Conservation (phyloP, 225 moss, liverwort and hornwort species). For the Polytrichum commune region DNA sequence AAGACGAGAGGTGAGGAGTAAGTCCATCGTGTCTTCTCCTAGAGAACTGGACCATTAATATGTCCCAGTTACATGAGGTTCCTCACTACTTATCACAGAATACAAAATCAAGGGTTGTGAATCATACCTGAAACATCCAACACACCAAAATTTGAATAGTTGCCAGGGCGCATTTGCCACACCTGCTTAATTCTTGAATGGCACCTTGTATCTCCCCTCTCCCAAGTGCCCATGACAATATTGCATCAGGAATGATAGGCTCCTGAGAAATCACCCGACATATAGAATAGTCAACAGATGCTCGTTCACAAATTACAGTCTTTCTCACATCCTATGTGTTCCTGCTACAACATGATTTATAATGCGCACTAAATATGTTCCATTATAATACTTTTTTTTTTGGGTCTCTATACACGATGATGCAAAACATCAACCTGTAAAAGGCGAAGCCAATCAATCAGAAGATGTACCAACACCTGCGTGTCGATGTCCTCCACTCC, state of each 20-base stretch:
- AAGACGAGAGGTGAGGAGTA: no score
- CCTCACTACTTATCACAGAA: no score
- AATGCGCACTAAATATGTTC: no score
- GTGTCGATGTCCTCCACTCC: conserved; percentile 49
- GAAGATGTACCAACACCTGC: conserved; percentile 48
- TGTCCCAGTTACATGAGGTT: no score
- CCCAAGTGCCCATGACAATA: conserved; percentile 54
- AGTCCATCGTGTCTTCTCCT: no score
- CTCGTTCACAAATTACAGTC: no score
- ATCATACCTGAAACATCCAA: conserved; percentile 71
- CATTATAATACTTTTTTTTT: no score
- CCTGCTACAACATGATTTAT: no score
- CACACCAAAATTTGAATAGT: conserved; percentile 72
- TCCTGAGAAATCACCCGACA: conserved; percentile 22
- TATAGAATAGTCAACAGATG: no score
- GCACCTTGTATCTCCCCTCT: conserved; percentile 64
- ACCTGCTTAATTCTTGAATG: conserved; percentile 56
- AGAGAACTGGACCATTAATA: no score
- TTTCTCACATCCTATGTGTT: no score
- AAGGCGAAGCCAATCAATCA: conserved; percentile 58
- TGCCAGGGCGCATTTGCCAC: conserved; percentile 46
- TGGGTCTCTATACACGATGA: background rate
- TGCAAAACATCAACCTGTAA: conserved; percentile 34
- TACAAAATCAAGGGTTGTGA: no score
- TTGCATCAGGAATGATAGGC: conserved; percentile 54